Percentiles rank a stretch among this genome's conserved stretches.
Conservation (phyloP, 192 early-diverging fungal species). For the Backusella tuberculispora region DNA sequence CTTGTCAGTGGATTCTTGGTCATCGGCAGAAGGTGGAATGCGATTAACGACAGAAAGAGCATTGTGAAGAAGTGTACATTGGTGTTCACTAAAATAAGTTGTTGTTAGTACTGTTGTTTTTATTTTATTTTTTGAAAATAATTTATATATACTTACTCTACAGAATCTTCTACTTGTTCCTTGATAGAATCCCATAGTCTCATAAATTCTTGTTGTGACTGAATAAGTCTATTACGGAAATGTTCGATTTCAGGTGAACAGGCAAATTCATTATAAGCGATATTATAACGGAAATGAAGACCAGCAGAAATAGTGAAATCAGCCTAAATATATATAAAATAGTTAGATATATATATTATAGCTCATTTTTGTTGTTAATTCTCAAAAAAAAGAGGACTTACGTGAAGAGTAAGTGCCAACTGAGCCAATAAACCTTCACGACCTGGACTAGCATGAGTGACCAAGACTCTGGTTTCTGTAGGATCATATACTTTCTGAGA, state of each 20-base stretch:
- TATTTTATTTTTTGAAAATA: background rate
- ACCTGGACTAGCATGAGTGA: slow-evolving; percentile 63
- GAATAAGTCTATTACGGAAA: slow-evolving; percentile 52
- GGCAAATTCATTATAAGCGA: slow-evolving; percentile 65
- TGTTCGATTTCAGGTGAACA: slow-evolving; percentile 57
- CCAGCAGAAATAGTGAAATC: slow-evolving; percentile 68
- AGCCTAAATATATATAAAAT: slow-evolving; percentile 41
- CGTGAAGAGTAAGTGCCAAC: slow-evolving; percentile 53
- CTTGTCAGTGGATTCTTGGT: slow-evolving; percentile 34
- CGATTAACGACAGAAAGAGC: slow-evolving; percentile 57
- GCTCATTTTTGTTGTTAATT: too few species aligned
- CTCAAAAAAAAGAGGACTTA: slow-evolving; percentile 33
- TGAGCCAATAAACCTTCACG: slow-evolving; percentile 62
- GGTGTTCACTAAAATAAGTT: slow-evolving; percentile 44
- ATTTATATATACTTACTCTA: slow-evolving; percentile 46
- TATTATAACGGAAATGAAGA: slow-evolving; percentile 64
- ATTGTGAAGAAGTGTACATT: slow-evolving; percentile 54
- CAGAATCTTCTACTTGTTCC: slow-evolving; percentile 52
- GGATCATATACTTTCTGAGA: slow-evolving; percentile 57
- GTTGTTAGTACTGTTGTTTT: background rate
- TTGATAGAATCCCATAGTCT: slow-evolving; percentile 59
- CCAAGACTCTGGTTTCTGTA: slow-evolving; percentile 58
- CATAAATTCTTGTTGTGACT: slow-evolving; percentile 55
- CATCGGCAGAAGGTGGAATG: slow-evolving; percentile 43
- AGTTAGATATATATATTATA: too few species aligned